phyloP scores from a whole-genome alignment of 768 basidiomycete genomes.

The Suillus lakei region DNA sequence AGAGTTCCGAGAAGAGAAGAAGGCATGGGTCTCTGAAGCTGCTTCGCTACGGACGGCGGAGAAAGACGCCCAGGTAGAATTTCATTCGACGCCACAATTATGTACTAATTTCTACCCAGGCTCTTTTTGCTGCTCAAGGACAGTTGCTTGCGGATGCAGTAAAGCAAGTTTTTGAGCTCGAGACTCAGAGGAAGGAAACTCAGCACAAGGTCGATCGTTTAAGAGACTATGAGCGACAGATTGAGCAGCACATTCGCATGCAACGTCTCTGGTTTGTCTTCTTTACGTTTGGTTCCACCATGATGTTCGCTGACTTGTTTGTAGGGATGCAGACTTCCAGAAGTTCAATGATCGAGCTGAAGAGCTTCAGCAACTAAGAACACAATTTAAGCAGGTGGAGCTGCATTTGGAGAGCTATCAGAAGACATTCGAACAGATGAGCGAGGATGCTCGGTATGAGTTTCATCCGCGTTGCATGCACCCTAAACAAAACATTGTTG shows the following conservation, averaged over 20 bases:
- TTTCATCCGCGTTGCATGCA: neutral
- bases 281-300: neutral
- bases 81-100: neutral
- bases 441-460: conserved; percentile 62
- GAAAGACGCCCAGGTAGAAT: conserved; percentile 65
- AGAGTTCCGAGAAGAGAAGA: conserved; percentile 80
- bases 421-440: conserved; percentile 54
- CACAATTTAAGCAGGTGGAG: conserved; percentile 68
- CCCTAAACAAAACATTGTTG: conserved; percentile 5
- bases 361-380: conserved; percentile 58
- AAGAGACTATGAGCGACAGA: conserved; percentile 85
- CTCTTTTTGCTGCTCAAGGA: conserved; percentile 69
- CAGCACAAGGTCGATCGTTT: conserved; percentile 83
- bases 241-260: conserved; percentile 78
- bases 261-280: conserved; percentile 73
- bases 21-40: conserved; percentile 73
- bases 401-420: conserved; percentile 64
- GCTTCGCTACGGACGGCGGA: conserved; percentile 69
- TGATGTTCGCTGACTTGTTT: conserved; percentile 15
- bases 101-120: conserved; percentile 41
- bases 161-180: conserved; percentile 70
- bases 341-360: conserved; percentile 69
- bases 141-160: conserved; percentile 70
- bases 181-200: conserved; percentile 77
- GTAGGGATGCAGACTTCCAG: conserved; percentile 76